phyloP scores from a whole-genome alignment of 2,329 filamentous ascomycete genomes.

The Trichoderma koningii region DNA sequence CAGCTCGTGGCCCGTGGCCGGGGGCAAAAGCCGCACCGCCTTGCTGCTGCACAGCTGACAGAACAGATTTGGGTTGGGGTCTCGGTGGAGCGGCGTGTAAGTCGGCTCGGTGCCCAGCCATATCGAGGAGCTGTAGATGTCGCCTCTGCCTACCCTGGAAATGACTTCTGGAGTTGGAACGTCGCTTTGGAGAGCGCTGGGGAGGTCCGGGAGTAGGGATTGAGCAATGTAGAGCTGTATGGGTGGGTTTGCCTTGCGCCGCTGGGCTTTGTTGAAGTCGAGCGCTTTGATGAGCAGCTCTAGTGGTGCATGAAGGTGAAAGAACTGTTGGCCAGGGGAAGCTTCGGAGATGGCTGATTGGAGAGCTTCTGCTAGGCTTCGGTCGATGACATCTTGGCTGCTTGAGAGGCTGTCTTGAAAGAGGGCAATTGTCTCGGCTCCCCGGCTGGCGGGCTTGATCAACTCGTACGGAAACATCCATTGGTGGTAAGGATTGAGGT shows the following conservation, averaged over 20 bases:
- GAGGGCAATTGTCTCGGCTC: constrained; percentile 29
- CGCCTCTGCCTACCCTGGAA: constrained; percentile 65
- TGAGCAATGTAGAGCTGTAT: constrained; percentile 82
- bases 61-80: constrained; percentile 93
- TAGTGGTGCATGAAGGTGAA: constrained; percentile 62
- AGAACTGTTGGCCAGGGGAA: constrained; percentile 46
- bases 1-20: constrained; percentile 62
- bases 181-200: constrained; percentile 61
- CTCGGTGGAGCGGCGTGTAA: constrained; percentile 85
- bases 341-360: constrained; percentile 34
- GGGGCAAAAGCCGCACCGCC: constrained; percentile 68
- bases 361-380: constrained; percentile 39
- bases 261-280: constrained; percentile 47
- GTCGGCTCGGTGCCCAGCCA: constrained; percentile 89
- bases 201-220: constrained; percentile 70
- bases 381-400: constrained; percentile 36
- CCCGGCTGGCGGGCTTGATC: constrained; percentile 34
- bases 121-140: constrained; percentile 83
- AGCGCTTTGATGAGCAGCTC: constrained; percentile 62
- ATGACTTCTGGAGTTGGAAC: constrained; percentile 70
- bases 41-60: constrained; percentile 78
- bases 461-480: constrained; percentile 46
- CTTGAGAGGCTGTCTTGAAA: constrained; percentile 38
- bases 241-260: constrained; percentile 30
- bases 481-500: constrained; percentile 39